Conservation (phyloP, 768 basidiomycete genomes). For the Lactifluus subvellereus region DNA sequence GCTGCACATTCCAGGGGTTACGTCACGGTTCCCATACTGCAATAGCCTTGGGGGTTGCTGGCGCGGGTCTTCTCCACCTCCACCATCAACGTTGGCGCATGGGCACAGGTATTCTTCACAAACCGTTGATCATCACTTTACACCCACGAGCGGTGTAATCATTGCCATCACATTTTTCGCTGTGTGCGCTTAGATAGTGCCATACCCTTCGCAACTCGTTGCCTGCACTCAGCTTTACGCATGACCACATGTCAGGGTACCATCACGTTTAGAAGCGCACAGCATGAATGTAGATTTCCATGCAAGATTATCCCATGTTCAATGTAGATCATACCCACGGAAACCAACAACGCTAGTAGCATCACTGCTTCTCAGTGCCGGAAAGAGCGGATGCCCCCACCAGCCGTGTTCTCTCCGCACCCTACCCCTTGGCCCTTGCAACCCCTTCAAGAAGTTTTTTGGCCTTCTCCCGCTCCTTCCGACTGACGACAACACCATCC, state of each 20-base stretch:
- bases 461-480: constrained; percentile 83
- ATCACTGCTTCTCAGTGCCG: constrained; percentile 12
- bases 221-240: constrained; percentile 20
- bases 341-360: constrained; percentile 11
- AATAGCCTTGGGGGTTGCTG: neutral
- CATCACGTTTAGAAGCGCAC: constrained; percentile 20
- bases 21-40: constrained; percentile 19
- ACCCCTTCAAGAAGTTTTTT: constrained; percentile 56
- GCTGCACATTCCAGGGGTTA: constrained; percentile 21
- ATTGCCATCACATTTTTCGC: constrained; percentile 15
- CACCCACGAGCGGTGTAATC: constrained; percentile 8
- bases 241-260: constrained; percentile 23
- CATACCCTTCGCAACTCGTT: constrained; percentile 23
- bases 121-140: constrained; percentile 6
- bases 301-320: constrained; percentile 12
- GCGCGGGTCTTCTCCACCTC: neutral
- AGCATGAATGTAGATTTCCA: constrained; percentile 21
- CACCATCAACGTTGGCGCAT: neutral
- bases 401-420: constrained; percentile 8
- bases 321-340: constrained; percentile 18
- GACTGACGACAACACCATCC: constrained; percentile 80
- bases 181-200: constrained; percentile 25
- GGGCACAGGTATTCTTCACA: neutral
- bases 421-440: constrained; percentile 34
- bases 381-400: constrained; percentile 16